phyloP scores from a whole-genome alignment of 768 basidiomycete genomes.

The Coprinopsis sp. region DNA sequence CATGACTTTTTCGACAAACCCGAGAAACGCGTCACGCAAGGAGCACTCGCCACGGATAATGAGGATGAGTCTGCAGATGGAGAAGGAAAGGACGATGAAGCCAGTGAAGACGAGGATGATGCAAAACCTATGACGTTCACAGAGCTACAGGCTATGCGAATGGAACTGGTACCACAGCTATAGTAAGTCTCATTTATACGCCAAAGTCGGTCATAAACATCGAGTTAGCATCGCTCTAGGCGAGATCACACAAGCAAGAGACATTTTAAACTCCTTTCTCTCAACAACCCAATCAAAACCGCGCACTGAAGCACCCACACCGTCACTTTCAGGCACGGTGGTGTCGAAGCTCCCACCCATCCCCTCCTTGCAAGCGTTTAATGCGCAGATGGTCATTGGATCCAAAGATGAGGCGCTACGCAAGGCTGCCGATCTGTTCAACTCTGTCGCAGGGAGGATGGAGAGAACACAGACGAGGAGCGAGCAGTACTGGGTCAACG shows the following conservation, averaged over 20 bases:
- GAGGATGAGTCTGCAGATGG: slow-evolving; percentile 24
- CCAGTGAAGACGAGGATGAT: too few relatives aligned
- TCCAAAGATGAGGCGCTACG: slow-evolving; percentile 78
- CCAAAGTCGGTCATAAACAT: slow-evolving; percentile 5
- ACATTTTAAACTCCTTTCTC: slow-evolving; percentile 60
- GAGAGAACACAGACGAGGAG: slow-evolving; percentile 56
- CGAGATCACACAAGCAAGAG: slow-evolving; percentile 75
- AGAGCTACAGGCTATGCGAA: slow-evolving; percentile 69
- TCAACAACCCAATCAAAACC: slow-evolving; percentile 20
- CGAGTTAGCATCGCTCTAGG: slow-evolving; percentile 60
- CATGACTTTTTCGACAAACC: slow-evolving; percentile 62
- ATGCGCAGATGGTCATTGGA: slow-evolving; percentile 67
- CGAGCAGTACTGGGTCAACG: slow-evolving; percentile 80
- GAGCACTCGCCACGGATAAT: slow-evolving; percentile 13
- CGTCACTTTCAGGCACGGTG: slow-evolving; percentile 40
- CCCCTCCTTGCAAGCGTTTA: slow-evolving; percentile 63
- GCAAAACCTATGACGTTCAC: slow-evolving; percentile 70
- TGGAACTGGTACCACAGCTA: slow-evolving; percentile 65
- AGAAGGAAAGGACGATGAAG: slow-evolving; percentile 27
- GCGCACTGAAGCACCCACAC: slow-evolving; percentile 20
- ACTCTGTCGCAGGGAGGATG: slow-evolving; percentile 62
- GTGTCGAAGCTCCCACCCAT: slow-evolving; percentile 66
- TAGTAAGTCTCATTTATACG: slow-evolving; percentile 45
- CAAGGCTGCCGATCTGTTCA: slow-evolving; percentile 69
- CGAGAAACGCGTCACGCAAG: slow-evolving; percentile 10